A percentile compares a stretch with the other conserved stretches of the same genome.
phyloP scores from a whole-genome alignment of 306 rosid genomes.

The Quercus wislizeni region DNA sequence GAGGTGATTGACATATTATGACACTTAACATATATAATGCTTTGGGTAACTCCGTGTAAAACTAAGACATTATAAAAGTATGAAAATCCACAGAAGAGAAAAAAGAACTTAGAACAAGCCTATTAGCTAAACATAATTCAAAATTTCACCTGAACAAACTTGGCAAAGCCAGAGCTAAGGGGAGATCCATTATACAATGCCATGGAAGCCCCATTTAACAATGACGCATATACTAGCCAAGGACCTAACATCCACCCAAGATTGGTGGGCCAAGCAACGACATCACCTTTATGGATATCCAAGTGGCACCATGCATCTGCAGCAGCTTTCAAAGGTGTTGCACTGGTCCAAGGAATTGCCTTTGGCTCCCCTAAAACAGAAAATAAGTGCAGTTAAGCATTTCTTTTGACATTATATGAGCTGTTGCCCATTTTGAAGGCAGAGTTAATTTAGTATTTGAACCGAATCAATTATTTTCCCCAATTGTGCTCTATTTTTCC shows the following conservation, averaged over 20 bases:
- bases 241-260: slow-evolving; percentile 99
- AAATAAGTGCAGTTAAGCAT: slow-evolving; percentile 20
- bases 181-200: slow-evolving; percentile 89
- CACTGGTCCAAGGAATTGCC: slow-evolving; percentile 95
- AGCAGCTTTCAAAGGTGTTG: slow-evolving; percentile 89
- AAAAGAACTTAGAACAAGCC: neutral
- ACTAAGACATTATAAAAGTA: neutral
- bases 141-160: slow-evolving; percentile 71
- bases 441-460: slow-evolving; percentile 3
- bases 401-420: neutral
- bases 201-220: slow-evolving; percentile 90
- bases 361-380: slow-evolving; percentile 80
- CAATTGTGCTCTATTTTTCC: neutral
- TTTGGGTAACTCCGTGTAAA: neutral
- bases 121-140: neutral
- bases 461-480: slow-evolving; percentile 4
- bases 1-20: neutral
- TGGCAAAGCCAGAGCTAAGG: slow-evolving; percentile 82
- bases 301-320: slow-evolving; percentile 95
- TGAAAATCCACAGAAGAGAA: neutral
- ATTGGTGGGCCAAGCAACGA: slow-evolving; percentile 94
- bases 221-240: slow-evolving; percentile 91
- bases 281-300: slow-evolving; percentile 78
- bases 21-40: neutral
- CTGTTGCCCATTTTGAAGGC: slow-evolving; percentile 2